Conservation (phyloP, 129 eudicot species). For the Kitagawia praeruptora region DNA sequence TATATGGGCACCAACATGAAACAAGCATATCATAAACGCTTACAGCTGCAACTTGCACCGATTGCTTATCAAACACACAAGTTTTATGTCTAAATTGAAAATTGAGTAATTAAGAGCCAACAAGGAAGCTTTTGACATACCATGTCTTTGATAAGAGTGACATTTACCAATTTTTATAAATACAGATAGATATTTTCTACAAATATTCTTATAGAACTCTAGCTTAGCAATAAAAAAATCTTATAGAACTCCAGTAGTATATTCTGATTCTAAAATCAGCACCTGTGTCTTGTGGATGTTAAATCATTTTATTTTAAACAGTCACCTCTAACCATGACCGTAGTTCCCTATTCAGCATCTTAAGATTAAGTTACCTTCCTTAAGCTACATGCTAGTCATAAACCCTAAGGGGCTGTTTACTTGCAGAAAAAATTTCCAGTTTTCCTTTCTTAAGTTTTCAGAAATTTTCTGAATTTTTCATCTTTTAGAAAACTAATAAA, state of each 20-base stretch:
- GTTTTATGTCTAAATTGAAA: neutral
- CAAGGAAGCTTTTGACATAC: neutral
- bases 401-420: too few relatives aligned
- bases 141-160: neutral
- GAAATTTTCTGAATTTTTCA: too few relatives aligned
- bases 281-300: neutral
- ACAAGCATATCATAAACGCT: neutral
- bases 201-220: neutral
- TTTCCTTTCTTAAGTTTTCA: too few relatives aligned
- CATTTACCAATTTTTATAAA: neutral
- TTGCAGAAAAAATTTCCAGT: too few relatives aligned
- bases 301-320: neutral
- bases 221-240: neutral
- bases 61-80: neutral
- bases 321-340: neutral
- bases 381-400: neutral
- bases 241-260: neutral
- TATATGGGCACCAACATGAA: neutral
- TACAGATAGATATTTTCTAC: neutral
- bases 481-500: too few relatives aligned
- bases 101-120: neutral
- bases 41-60: slow-evolving; percentile 1
- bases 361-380: neutral
- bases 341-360: neutral
- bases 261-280: neutral